Evolutionary conservation across 1,284 basidiomycete genomes (phyloP), one percentile per base, ranked within the genome.

Genomic region (Mycosarcoma maydis): DNA sequence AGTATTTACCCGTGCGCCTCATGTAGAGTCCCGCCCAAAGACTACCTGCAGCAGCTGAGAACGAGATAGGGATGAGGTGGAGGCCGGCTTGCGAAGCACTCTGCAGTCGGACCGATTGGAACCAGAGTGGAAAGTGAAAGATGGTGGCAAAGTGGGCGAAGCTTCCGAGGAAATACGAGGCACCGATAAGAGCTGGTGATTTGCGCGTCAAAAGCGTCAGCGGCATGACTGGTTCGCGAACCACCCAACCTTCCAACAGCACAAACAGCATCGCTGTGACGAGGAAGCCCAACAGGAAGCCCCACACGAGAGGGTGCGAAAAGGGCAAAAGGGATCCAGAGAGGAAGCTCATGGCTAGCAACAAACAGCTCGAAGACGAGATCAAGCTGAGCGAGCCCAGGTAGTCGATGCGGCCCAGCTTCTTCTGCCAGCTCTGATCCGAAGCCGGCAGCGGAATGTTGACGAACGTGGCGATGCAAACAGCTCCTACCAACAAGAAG

Each of bases 41-140:
- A 1, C 90, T 90, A 0, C 91, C 91, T 5, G 85, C 80, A 0
- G 90, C 90, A 81, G 92, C 88, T 1, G 88, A 86, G 2, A 89
- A 67, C 38, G 89, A 90, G 69, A 92, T 91, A 0, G 92, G 92
- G 10, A 92, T 82, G 16, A 93, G 80, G 78, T 93, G 92, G 1
- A 90, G 83, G 8, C 92, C 92, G 7, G 85, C 87, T 62, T 86
- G 85, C 29, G 89, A 87, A 16, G 92, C 86, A 14, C 88, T 87
- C 72, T 87, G 85, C 50, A 92, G 84, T 59, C 87, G 84, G 7
- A 93, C 91, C 0, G 90, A 91, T 81, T 93, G 90, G 82, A 92
- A 93, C 89, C 89, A 92, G 81, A 90, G 89, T 2, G 92, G 92
- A 79, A 87, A 91, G 82, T 90, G 91, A 82, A 91, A 68, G 27